phyloP scores from a whole-genome alignment of 371 early-diverging fungal species.

The Mucor saturninus region DNA sequence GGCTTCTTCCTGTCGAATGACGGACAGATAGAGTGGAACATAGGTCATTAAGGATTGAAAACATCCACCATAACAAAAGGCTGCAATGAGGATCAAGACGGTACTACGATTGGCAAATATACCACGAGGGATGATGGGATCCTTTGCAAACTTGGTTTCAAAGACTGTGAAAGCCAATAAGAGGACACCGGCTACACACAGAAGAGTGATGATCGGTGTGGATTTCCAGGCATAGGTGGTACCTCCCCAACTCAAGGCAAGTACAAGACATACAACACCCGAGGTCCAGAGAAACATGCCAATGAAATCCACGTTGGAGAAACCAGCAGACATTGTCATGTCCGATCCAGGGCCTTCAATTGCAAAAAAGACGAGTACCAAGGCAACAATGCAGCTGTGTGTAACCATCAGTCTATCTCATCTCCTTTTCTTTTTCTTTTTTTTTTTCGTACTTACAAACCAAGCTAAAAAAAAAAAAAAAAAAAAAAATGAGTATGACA shows the following conservation, averaged over 20 bases:
- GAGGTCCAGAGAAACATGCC: slow-evolving; percentile 40
- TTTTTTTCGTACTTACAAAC: slow-evolving; percentile 32
- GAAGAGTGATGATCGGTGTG: slow-evolving; percentile 47
- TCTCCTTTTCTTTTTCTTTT: background rate
- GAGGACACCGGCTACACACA: slow-evolving; percentile 45
- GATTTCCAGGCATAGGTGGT: slow-evolving; percentile 54
- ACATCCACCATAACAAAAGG: slow-evolving; percentile 47
- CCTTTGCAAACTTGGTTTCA: slow-evolving; percentile 46
- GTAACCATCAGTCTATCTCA: background rate
- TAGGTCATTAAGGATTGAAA: slow-evolving; percentile 53
- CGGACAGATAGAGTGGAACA: slow-evolving; percentile 44
- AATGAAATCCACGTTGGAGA: slow-evolving; percentile 27
- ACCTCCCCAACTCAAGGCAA: slow-evolving; percentile 49
- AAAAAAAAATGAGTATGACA: background rate
- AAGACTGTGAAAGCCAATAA: slow-evolving; percentile 45
- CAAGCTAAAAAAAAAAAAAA: slow-evolving; percentile 23
- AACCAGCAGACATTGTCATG: background rate
- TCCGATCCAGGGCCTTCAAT: slow-evolving; percentile 25
- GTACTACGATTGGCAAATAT: slow-evolving; percentile 59
- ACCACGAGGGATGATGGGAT: slow-evolving; percentile 58
- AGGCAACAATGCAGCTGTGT: slow-evolving; percentile 27
- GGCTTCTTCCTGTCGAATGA: slow-evolving; percentile 37
- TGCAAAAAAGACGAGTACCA: slow-evolving; percentile 29
- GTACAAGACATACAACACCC: slow-evolving; percentile 36
- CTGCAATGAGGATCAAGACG: slow-evolving; percentile 40